Conservation (phyloP, 2,329 filamentous ascomycete species). For the Colletotrichum noveboracense region DNA sequence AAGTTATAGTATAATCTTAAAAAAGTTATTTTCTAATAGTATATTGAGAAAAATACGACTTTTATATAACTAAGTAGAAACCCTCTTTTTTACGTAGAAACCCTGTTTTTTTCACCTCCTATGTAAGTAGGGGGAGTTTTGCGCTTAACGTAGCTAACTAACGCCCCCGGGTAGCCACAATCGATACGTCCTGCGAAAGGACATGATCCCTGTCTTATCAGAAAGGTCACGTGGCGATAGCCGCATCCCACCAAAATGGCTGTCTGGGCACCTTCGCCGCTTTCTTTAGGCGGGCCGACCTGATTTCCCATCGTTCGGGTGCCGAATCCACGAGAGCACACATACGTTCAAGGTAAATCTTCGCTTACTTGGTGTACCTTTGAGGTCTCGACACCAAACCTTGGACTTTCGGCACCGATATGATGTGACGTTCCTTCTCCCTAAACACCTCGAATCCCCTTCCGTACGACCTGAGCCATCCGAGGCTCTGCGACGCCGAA, state of each 20-base stretch:
- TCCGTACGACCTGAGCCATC: constrained; percentile 23
- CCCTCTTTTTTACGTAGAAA: no score
- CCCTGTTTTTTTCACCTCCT: no score
- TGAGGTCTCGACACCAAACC: neutral
- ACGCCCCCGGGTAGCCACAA: neutral
- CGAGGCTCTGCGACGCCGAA: constrained; percentile 24
- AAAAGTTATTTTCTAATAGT: no score
- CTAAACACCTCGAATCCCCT: constrained; percentile 19
- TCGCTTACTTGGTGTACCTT: constrained; percentile 1
- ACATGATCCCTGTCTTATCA: neutral
- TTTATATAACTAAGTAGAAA: no score
- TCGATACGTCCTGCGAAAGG: neutral
- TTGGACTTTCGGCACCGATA: constrained; percentile 13
- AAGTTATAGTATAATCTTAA: no score
- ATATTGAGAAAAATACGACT: no score
- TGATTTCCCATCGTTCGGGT: neutral
- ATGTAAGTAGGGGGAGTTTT: no score
- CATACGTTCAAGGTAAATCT: neutral
- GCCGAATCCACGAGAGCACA: neutral
- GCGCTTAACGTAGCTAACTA: no score
- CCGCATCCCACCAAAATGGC: neutral
- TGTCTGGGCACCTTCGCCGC: neutral
- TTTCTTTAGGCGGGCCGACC: neutral
- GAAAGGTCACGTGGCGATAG: neutral
- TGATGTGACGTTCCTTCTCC: constrained; percentile 22